Percentiles rank a stretch among this genome's conserved stretches.
These are phyloP conservation scores for Mycena galericulata DNA, from an alignment of 768 basidiomycete genomes.

Conservation along the genomic window DNA sequence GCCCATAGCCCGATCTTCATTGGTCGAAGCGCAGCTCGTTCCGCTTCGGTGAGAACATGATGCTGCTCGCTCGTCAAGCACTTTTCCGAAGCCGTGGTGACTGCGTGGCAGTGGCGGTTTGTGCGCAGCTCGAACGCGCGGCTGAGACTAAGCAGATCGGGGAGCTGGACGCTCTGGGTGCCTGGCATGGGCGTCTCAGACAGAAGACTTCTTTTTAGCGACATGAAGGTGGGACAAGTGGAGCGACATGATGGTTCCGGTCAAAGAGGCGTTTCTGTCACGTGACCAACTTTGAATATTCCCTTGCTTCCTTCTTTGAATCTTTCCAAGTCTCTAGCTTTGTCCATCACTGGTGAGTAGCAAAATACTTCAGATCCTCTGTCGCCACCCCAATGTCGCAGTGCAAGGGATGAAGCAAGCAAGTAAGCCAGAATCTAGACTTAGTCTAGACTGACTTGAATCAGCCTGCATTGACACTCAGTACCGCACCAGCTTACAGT, in stretches of 20 bases:
- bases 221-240: neutral
- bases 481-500: no score
- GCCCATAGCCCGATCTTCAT: slow-evolving; percentile 65
- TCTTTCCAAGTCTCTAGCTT: no score
- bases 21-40: slow-evolving; percentile 41
- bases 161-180: slow-evolving; percentile 54
- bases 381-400: no score
- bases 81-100: slow-evolving; percentile 48
- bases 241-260: neutral
- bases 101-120: slow-evolving; percentile 51
- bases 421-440: no score
- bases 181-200: slow-evolving; percentile 12
- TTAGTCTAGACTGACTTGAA: no score
- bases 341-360: no score
- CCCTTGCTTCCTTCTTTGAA: no score
- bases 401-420: no score
- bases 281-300: no score
- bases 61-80: slow-evolving; percentile 42
- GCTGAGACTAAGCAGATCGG: slow-evolving; percentile 51
- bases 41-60: slow-evolving; percentile 40
- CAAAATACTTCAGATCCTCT: no score
- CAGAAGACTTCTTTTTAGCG: neutral
- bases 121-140: slow-evolving; percentile 51
- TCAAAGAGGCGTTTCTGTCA: no score
- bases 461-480: no score